Evolutionary conservation across 257 asterid genomes (phyloP).

Genomic region (Leptodermis oblonga): DNA sequence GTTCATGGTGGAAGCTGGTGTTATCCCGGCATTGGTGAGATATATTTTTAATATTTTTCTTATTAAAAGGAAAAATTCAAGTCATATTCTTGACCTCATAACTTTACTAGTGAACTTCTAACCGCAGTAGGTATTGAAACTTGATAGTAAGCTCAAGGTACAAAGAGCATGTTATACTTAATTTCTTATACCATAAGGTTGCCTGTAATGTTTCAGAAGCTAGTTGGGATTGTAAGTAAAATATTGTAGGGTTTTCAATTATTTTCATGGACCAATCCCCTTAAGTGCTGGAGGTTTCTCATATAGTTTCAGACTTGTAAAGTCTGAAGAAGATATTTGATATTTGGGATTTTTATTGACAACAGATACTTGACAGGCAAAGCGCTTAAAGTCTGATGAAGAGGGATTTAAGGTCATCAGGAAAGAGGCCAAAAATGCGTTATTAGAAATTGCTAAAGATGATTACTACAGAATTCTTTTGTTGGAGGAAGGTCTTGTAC

Average conservation of each 20-base stretch:
- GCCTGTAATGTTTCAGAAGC: constrained; percentile 3
- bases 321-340: not conserved
- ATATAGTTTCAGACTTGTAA: not conserved
- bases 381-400: constrained; percentile 37
- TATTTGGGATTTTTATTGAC: not conserved
- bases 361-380: constrained; percentile 52
- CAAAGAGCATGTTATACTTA: not conserved
- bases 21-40: constrained; percentile 70
- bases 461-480: constrained; percentile 58
- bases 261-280: not conserved
- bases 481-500: constrained; percentile 77
- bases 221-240: not conserved
- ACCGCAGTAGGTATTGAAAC: not conserved
- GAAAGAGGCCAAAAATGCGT: constrained; percentile 60
- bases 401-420: constrained; percentile 53
- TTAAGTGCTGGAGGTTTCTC: not conserved
- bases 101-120: not conserved
- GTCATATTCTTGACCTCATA: not conserved
- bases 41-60: not conserved
- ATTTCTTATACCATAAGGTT: not conserved
- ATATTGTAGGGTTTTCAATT: not conserved
- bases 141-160: not conserved
- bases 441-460: constrained; percentile 76
- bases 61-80: not conserved
- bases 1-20: constrained; percentile 73